Percentiles rank a stretch among this genome's conserved stretches.
Evolutionary conservation across 1,284 basidiomycete genomes (phyloP).

Genomic region (Nidula niveotomentosa): DNA sequence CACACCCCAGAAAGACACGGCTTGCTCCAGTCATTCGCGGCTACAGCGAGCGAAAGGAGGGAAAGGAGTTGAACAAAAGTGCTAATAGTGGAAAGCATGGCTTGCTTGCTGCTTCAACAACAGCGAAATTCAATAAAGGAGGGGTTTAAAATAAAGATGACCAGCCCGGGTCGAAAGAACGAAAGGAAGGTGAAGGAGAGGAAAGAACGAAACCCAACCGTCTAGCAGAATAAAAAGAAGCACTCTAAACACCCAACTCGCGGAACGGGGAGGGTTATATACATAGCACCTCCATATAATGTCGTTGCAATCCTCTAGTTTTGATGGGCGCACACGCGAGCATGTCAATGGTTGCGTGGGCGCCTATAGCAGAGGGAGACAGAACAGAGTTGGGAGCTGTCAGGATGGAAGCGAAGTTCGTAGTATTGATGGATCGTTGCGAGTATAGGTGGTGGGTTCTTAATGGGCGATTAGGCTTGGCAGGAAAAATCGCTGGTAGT

Average conservation of each 20-base stretch:
- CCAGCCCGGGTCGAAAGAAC: not conserved
- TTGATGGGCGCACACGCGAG: not conserved
- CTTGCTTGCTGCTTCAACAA: too few relatives aligned
- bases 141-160: not conserved
- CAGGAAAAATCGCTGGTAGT: too few relatives aligned
- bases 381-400: not conserved
- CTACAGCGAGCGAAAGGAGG: slow-evolving; percentile 4
- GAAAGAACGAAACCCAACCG: not conserved
- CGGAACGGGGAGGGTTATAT: not conserved
- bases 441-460: too few relatives aligned
- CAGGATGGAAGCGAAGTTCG: not conserved
- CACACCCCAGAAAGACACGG: slow-evolving; percentile 41
- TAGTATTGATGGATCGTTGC: too few relatives aligned
- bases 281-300: too few relatives aligned
- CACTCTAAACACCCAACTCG: not conserved
- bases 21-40: slow-evolving; percentile 41
- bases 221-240: too few relatives aligned
- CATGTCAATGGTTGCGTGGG: too few relatives aligned
- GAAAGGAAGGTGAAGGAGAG: not conserved
- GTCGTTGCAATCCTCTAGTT: not conserved
- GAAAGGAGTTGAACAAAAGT: too few relatives aligned
- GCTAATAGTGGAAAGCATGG: too few relatives aligned
- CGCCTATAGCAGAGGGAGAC: too few relatives aligned
- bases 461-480: too few relatives aligned
- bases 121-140: too few relatives aligned